phyloP scores from a whole-genome alignment of 176 grass and related monocot genomes.

The Zizania latifolia region DNA sequence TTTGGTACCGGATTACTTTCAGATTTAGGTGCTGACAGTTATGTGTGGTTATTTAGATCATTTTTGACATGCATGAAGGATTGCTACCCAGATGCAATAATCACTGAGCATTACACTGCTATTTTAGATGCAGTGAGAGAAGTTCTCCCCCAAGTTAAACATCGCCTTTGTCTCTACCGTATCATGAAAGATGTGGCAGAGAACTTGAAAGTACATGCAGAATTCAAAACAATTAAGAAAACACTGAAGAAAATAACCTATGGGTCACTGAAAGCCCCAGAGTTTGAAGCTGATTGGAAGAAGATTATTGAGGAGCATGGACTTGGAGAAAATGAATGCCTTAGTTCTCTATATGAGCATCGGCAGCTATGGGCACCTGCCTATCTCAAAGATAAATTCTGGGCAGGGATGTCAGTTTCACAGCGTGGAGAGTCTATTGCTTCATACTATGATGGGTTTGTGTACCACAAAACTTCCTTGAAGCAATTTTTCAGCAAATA shows the following conservation, averaged over 20 bases:
- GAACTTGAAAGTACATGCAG: conserved; percentile 63
- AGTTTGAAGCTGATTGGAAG: conserved; percentile 80
- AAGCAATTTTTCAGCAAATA: conserved; percentile 95
- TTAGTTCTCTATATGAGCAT: conserved; percentile 70
- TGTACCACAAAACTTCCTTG: conserved; percentile 87
- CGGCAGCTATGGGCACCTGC: conserved; percentile 68
- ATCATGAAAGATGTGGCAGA: conserved; percentile 78
- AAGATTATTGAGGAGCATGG: conserved; percentile 57
- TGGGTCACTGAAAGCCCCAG: conserved; percentile 56
- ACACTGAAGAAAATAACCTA: conserved; percentile 61
- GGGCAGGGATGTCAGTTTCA: conserved; percentile 81
- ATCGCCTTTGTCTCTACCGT: conserved; percentile 71
- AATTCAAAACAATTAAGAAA: conserved; percentile 83
- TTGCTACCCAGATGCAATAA: conserved; percentile 45
- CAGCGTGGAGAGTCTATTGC: conserved; percentile 48
- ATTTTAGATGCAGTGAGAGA: conserved; percentile 63
- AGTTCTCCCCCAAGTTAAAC: conserved; percentile 56
- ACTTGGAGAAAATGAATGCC: conserved; percentile 80
- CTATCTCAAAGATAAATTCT: conserved; percentile 85
- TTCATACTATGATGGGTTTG: conserved; percentile 89
- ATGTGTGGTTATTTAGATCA: conserved; percentile 86
- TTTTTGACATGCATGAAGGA: conserved; percentile 66
- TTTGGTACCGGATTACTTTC: conserved; percentile 77
- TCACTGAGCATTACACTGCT: conserved; percentile 77
- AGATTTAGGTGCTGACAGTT: conserved; percentile 70